Evolutionary conservation across 1,139 yeast species (phyloP).

Genomic region (Scheffersomyces segobiensis): DNA sequence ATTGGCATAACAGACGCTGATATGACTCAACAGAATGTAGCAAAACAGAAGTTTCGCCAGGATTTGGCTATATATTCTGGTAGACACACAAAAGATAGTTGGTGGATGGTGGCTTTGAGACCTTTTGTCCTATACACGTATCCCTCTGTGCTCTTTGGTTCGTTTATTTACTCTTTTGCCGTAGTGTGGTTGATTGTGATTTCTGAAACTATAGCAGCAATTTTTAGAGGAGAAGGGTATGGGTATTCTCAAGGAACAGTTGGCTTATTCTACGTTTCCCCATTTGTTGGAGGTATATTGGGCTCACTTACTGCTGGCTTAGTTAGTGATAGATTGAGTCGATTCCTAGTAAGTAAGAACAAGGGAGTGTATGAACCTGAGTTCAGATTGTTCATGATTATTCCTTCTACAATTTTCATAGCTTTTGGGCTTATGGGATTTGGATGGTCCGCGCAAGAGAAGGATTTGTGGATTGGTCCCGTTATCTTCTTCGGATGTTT

Average conservation of each 20-base stretch:
- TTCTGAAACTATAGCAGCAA: conserved; percentile 55
- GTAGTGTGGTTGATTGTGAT: conserved; percentile 66
- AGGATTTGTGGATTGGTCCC: conserved; percentile 61
- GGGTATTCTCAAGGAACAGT: conserved; percentile 47
- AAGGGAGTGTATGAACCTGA: conserved; percentile 65
- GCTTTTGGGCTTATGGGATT: conserved; percentile 59
- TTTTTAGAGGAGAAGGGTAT: conserved; percentile 49
- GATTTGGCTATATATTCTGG: conserved; percentile 38
- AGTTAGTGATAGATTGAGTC: conserved; percentile 47
- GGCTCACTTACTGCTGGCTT: conserved; percentile 59
- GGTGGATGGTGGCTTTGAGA: conserved; percentile 60
- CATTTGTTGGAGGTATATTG: conserved; percentile 58
- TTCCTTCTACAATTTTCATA: conserved; percentile 50
- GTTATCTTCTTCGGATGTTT: conserved; percentile 55
- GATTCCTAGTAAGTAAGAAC: conserved; percentile 39
- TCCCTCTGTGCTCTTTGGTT: conserved; percentile 55
- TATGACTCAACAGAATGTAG: conserved; percentile 1
- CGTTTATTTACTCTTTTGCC: conserved; percentile 55
- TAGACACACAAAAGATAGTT: conserved; percentile 47
- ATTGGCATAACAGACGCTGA: conserved; percentile 16
- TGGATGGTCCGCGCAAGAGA: conserved; percentile 55
- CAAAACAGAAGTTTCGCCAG: conserved; percentile 18
- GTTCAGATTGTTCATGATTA: conserved; percentile 54
- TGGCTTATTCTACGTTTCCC: conserved; percentile 59
- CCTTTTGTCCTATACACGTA: conserved; percentile 55